Base-by-base conservation (phyloP, 2,329 filamentous ascomycete species). In the Ceratocystis ficicola region DNA sequence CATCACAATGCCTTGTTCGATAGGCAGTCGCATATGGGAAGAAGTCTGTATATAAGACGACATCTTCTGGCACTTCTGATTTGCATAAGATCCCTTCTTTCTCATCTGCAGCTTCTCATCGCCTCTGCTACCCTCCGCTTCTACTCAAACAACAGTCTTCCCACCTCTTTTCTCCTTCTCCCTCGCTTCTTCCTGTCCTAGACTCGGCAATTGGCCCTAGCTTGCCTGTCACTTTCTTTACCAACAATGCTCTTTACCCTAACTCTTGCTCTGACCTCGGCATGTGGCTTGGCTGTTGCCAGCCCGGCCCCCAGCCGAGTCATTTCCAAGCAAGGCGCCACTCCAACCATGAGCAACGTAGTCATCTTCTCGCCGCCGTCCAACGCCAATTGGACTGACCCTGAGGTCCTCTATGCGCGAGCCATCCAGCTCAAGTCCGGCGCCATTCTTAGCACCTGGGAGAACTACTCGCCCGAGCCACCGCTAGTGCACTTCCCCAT, bases 391-490 rank as follows among this genome's bases (percentile, higher is more conserved):
- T 79, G 77, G 71, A 79, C 74, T 0, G 74, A 77, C 60, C 77
- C 77, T 0, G 73, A 75, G 8, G 75, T 77, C 1, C 73, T 80
- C 4, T 80, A 80, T 65, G 73, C 77, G 7, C 77, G 78, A 15
- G 74, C 75, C 3, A 73, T 76, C 4, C 74, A 80, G 71, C 75
- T 81, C 6, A 70, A 73, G 1, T 76, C 78, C 68, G 75, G 79
- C n/a, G 76, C 77, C 20, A 75, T 83, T 10, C 74, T 83, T 15
- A 77, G 77, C 30, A 83, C 81, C 0, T 82, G 80, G 79, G 80
- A 82, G 70, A 82, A 82, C 74, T 82, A 83, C 74, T 79, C 78
- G 20, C 79, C 79, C 5, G 77, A 85, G 70, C 82, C 81, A 17
- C 82, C 81, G 0, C 71, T 75, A 0, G 80, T 82, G 10, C 77